phyloP scores from a whole-genome alignment of 2,329 filamentous ascomycete species.

The Aureobasidium sp. region DNA sequence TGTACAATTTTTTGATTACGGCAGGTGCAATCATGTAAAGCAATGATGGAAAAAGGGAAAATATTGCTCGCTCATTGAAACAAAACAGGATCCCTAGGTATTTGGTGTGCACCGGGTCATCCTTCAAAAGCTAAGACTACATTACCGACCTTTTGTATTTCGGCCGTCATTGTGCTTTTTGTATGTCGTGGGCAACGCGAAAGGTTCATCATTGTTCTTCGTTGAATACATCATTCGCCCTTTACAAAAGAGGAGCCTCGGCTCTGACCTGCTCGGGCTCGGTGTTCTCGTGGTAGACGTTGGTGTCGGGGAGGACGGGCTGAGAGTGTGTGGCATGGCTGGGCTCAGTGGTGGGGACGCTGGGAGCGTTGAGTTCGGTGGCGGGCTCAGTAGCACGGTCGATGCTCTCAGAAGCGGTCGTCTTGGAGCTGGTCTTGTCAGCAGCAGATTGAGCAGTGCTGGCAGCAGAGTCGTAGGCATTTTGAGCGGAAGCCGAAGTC shows the following conservation, averaged over 20 bases:
- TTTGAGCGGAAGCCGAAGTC: conserved; percentile 1
- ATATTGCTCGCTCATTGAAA: conserved; percentile 10
- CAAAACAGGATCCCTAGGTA: conserved; percentile 7
- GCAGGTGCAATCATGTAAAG: neutral
- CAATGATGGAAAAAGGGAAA: neutral
- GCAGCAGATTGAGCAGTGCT: conserved; percentile 15
- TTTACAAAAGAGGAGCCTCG: conserved; percentile 12
- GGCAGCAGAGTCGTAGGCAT: neutral
- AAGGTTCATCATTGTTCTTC: conserved; percentile 4
- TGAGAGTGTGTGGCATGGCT: conserved; percentile 10
- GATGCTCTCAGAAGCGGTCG: neutral
- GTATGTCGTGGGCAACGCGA: conserved; percentile 1
- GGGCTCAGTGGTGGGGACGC: conserved; percentile 10
- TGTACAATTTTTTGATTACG: too few relatives aligned
- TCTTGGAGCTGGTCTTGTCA: neutral
- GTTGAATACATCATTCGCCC: conserved; percentile 6
- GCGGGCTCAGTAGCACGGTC: neutral
- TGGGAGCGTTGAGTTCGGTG: conserved; percentile 8
- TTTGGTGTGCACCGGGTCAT: conserved; percentile 5
- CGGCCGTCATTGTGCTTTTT: neutral
- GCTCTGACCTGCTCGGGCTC: conserved; percentile 5
- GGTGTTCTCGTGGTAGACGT: conserved; percentile 12
- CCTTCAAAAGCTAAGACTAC: conserved; percentile 7
- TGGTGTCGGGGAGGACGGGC: conserved; percentile 5
- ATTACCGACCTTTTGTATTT: conserved; percentile 3